These are phyloP conservation scores for Draba incana DNA, from an alignment of 345 rosid genomes.

Conservation along the genomic window DNA sequence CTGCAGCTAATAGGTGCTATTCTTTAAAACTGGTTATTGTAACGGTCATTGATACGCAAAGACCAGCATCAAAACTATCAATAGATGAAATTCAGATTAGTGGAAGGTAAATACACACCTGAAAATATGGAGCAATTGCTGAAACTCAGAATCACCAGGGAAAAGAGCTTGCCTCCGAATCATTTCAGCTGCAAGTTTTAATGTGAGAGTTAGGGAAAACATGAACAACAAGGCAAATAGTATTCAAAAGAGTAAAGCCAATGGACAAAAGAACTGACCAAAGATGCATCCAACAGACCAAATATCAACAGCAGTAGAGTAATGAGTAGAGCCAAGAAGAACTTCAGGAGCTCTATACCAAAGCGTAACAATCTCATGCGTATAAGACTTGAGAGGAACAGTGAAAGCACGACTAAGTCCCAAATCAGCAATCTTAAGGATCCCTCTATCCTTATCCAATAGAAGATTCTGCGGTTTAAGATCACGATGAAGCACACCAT, in stretches of 20 bases:
- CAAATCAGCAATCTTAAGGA: conserved; percentile 98
- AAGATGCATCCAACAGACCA: conserved; percentile 99
- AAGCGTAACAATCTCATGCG: conserved; percentile 96
- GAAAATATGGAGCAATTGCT: conserved; percentile 90
- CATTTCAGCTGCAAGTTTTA: conserved; percentile 67
- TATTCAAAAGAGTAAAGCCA: background rate
- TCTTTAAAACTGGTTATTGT: background rate
- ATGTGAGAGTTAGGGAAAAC: background rate
- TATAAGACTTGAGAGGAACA: conserved; percentile 89
- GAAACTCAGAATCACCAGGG: conserved; percentile 98
- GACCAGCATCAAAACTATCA: background rate
- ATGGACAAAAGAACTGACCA: conserved; percentile 30
- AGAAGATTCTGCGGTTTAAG: conserved; percentile 93
- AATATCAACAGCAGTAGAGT: conserved; percentile 91
- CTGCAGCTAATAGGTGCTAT: too few species aligned
- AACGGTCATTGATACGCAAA: background rate
- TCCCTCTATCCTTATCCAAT: conserved; percentile 78
- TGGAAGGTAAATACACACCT: conserved; percentile 50
- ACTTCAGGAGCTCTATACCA: conserved; percentile 99
- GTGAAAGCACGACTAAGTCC: conserved; percentile 95
- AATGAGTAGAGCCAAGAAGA: conserved; percentile 89
- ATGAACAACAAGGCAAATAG: background rate
- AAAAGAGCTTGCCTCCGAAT: conserved; percentile 81
- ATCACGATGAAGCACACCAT: conserved; percentile 96
- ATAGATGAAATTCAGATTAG: background rate